Percentiles rank a stretch among this genome's conserved stretches.
Conservation (phyloP, 2,329 filamentous ascomycete genomes). For the Amesomyces nigricolor region DNA sequence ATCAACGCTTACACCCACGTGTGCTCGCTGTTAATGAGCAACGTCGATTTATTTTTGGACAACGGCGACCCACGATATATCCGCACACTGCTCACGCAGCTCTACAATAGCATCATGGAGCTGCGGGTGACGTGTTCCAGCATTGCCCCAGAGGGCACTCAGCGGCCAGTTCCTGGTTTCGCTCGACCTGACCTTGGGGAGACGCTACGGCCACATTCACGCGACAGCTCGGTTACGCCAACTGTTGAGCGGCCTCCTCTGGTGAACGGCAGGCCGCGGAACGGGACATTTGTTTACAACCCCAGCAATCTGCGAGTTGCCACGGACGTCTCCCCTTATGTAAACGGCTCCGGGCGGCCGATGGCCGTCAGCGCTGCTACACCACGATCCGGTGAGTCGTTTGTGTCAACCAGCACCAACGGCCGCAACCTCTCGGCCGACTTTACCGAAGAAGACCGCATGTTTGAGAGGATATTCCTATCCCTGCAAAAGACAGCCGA, state of each 20-base stretch:
- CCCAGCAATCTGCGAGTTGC: conserved; percentile 52
- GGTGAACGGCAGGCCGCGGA: conserved; percentile 34
- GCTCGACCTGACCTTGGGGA: conserved; percentile 34
- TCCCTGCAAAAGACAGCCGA: conserved; percentile 70
- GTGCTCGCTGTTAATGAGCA: conserved; percentile 53
- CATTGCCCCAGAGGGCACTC: conserved; percentile 27
- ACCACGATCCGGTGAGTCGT: conserved; percentile 77
- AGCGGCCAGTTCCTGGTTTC: conserved; percentile 25
- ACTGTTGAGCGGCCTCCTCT: conserved; percentile 44
- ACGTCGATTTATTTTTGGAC: conserved; percentile 59
- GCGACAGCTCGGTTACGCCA: conserved; percentile 49
- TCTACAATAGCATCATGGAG: conserved; percentile 65
- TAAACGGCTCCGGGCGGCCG: conserved; percentile 46
- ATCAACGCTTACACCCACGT: conserved; percentile 62
- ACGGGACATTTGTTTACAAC: conserved; percentile 40
- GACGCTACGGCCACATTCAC: conserved; percentile 46
- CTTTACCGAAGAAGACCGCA: conserved; percentile 68
- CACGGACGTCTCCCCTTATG: conserved; percentile 49
- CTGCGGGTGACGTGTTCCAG: conserved; percentile 50
- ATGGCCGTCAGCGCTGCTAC: conserved; percentile 57
- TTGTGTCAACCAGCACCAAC: conserved; percentile 51
- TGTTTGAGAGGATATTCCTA: conserved; percentile 78
- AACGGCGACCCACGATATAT: conserved; percentile 63
- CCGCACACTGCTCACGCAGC: conserved; percentile 55
- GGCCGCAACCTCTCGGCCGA: conserved; percentile 52